Percentiles rank a stretch among this genome's conserved stretches.
These are phyloP conservation scores for Trichoderma sp. DNA, from an alignment of 2,329 filamentous ascomycete genomes.

Conservation along the genomic window DNA sequence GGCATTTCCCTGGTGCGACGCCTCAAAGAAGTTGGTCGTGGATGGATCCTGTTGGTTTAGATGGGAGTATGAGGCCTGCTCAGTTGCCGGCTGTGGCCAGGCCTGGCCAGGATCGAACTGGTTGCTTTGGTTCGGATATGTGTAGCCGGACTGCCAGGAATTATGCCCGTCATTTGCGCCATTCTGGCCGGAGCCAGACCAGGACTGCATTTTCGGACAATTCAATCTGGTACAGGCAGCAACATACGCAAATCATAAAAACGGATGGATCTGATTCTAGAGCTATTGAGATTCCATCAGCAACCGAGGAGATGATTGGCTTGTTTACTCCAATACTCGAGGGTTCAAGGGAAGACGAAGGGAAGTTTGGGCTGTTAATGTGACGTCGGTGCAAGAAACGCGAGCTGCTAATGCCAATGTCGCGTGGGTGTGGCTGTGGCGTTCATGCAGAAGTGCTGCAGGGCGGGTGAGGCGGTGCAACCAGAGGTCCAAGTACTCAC, in stretches of 20 bases:
- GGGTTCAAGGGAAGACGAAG: neutral
- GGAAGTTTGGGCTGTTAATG: slow-evolving; percentile 6
- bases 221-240: slow-evolving; percentile 22
- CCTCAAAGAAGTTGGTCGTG: slow-evolving; percentile 35
- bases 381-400: slow-evolving; percentile 23
- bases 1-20: slow-evolving; percentile 32
- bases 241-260: slow-evolving; percentile 25
- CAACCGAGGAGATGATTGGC: slow-evolving; percentile 23
- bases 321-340: neutral
- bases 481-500: slow-evolving; percentile 27
- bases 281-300: slow-evolving; percentile 32
- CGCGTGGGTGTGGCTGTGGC: slow-evolving; percentile 22
- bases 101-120: slow-evolving; percentile 40
- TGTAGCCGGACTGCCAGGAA: slow-evolving; percentile 36
- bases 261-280: slow-evolving; percentile 23
- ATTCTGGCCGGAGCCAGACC: slow-evolving; percentile 37
- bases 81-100: slow-evolving; percentile 38
- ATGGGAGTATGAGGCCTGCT: slow-evolving; percentile 35
- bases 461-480: slow-evolving; percentile 21
- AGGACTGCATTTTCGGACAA: slow-evolving; percentile 40
- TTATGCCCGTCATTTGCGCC: slow-evolving; percentile 35
- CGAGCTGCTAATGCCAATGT: slow-evolving; percentile 14
- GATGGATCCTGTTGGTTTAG: slow-evolving; percentile 33
- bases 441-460: slow-evolving; percentile 24
- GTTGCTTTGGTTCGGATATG: slow-evolving; percentile 33